phyloP scores from a whole-genome alignment of 2,329 filamentous ascomycete genomes.

The Aureobasidium mangrovei region DNA sequence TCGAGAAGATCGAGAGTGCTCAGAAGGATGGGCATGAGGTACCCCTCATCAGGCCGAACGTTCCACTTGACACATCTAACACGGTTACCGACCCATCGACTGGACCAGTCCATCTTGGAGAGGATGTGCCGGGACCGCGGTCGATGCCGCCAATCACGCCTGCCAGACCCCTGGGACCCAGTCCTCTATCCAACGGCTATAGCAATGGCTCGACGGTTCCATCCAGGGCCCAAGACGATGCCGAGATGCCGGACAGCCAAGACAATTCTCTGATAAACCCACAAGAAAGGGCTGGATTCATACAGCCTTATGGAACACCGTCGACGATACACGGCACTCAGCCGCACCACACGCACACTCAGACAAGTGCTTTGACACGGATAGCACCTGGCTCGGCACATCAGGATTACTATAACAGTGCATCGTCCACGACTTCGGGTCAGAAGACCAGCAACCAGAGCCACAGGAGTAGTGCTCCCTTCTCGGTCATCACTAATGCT shows the following conservation, averaged over 20 bases:
- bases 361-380: conserved; percentile 53
- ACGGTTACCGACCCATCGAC: conserved; percentile 35
- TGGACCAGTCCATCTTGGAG: conserved; percentile 50
- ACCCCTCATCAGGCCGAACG: conserved; percentile 32
- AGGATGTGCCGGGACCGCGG: conserved; percentile 48
- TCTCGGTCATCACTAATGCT: conserved; percentile 21
- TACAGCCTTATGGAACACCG: conserved; percentile 20
- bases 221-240: conserved; percentile 33
- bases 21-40: conserved; percentile 45
- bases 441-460: conserved; percentile 58
- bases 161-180: conserved; percentile 48
- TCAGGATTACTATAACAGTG: conserved; percentile 67
- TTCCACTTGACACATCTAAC: conserved; percentile 32
- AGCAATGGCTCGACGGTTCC: conserved; percentile 36
- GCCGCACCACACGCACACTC: conserved; percentile 51
- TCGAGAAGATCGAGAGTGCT: conserved; percentile 53
- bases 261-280: conserved; percentile 22
- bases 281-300: conserved; percentile 26
- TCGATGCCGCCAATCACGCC: conserved; percentile 36
- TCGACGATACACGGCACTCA: conserved; percentile 20
- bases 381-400: conserved; percentile 50
- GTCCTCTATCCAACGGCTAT: conserved; percentile 52
- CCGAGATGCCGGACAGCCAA: conserved; percentile 38
- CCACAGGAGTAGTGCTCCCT: conserved; percentile 43
- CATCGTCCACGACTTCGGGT: conserved; percentile 75